Evolutionary conservation across 2,329 filamentous ascomycete genomes (phyloP).

Genomic region (Aureobasidium sp.): DNA sequence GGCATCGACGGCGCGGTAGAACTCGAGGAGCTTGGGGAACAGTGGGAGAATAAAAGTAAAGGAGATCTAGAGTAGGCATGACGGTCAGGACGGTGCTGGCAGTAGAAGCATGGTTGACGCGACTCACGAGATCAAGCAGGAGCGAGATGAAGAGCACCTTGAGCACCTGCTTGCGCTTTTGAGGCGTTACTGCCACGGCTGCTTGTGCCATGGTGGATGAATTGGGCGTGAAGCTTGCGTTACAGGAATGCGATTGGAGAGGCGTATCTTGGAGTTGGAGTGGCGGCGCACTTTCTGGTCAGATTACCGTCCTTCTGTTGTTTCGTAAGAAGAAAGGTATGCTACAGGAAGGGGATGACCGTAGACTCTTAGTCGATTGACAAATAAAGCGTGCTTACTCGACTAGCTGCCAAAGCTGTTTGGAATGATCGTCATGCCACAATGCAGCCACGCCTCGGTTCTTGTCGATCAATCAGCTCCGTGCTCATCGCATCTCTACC

Average conservation of each 20-base stretch:
- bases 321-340: background rate
- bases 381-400: conserved; percentile 3
- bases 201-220: background rate
- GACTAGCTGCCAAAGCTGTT: background rate
- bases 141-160: conserved; percentile 83
- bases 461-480: background rate
- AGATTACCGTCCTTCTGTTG: background rate
- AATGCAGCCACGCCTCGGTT: conserved; percentile 9
- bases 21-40: conserved; percentile 89
- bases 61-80: conserved; percentile 66
- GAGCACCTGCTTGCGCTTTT: conserved; percentile 65
- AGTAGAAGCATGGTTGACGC: background rate
- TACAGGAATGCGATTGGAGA: background rate
- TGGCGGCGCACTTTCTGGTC: background rate
- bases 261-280: background rate
- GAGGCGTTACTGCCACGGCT: conserved; percentile 14
- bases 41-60: conserved; percentile 98
- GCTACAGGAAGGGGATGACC: background rate
- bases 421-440: conserved; percentile 5
- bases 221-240: background rate
- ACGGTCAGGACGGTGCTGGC: background rate
- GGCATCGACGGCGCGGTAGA: conserved; percentile 82
- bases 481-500: background rate
- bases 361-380: background rate
- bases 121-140: conserved; percentile 64